Percentiles rank a stretch among this genome's conserved stretches.
Evolutionary conservation across 2,329 filamentous ascomycete species (phyloP).

Genomic region (Chalaropsis thielavioides): DNA sequence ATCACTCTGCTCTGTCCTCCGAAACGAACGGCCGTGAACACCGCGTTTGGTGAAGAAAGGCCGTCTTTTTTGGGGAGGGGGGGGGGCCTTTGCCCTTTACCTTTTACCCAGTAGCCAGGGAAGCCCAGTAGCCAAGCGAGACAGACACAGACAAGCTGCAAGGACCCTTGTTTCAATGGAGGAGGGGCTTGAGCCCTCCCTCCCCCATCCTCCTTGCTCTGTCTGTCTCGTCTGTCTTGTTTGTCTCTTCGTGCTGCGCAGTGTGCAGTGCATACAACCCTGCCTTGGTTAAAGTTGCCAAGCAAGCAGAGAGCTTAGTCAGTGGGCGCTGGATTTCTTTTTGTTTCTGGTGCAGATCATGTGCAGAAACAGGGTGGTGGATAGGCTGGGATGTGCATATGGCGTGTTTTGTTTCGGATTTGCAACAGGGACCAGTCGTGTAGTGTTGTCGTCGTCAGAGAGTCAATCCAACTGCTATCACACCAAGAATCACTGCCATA

Average conservation of each 20-base stretch:
- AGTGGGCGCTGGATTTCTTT: background rate
- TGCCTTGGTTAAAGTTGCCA: background rate
- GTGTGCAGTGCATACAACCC: no score
- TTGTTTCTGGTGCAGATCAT: background rate
- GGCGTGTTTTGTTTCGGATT: constrained; percentile 2
- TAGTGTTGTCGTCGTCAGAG: background rate
- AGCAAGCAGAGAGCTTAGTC: background rate
- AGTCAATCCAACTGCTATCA: background rate
- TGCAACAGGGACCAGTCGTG: background rate
- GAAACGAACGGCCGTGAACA: background rate
- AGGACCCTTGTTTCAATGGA: background rate
- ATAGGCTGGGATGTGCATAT: background rate
- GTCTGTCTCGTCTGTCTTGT: no score
- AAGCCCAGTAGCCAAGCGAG: background rate
- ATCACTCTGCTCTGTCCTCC: background rate
- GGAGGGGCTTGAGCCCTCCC: background rate
- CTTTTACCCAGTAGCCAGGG: background rate
- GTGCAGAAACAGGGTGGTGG: background rate
- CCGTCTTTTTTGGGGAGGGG: background rate
- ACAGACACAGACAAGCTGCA: background rate
- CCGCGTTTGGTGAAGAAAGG: background rate
- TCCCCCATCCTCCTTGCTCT: background rate
- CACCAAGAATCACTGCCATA: no score
- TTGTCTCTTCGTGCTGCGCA: no score
- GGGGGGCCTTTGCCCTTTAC: background rate